Base-by-base conservation (phyloP, 805 yeast species). In the Candida coleopterorum region DNA sequence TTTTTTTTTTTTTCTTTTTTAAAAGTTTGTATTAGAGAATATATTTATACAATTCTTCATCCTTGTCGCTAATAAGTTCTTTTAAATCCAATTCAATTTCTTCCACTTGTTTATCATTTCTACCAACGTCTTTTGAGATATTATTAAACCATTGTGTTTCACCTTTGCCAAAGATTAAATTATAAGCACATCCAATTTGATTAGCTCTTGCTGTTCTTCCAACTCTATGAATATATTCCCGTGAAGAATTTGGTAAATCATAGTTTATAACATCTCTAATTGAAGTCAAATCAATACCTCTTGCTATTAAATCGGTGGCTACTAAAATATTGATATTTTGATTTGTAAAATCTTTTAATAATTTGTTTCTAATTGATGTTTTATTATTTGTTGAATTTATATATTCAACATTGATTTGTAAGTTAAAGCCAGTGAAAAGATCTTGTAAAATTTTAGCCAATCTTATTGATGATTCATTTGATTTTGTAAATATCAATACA, bases 181-280 rank as follows among this genome's bases (percentile, higher is more conserved):
- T 83, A 54, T 79, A 74, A 0, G 96, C 95, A 25, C 65, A 62
- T 54, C 99, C 99, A 0, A 46, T 35, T 24, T 79, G 75, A 35
- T 83, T 81, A 2, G 98, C 99, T 62, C 99, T 78, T 2, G 97
- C 97, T 0, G 97, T 89, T 66, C 99, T 80, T 27, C 99, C 99
- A 26, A 88, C 87, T 51, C 99, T 75, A 60, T 93, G 99, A 18
- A 93, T 87, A 48, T 93, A 93, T 49, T 93, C 97, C 45, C 94
- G 80, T 1, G 89, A 73, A 1, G 96, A 83, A 18, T 77, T 70
- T 16, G 99, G 98, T 37, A 88, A 58, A 53, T 93, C 97, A 58
- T 93, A 93, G 60, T 93, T 93, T 35, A 93, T 64, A 9, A 93
- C 96, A 43, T 77, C 75, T 29, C 76, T 70, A 33, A 93, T 75